These are phyloP conservation scores for Zasmidium cellare DNA, from an alignment of 2,329 filamentous ascomycete species.

Conservation along the genomic window DNA sequence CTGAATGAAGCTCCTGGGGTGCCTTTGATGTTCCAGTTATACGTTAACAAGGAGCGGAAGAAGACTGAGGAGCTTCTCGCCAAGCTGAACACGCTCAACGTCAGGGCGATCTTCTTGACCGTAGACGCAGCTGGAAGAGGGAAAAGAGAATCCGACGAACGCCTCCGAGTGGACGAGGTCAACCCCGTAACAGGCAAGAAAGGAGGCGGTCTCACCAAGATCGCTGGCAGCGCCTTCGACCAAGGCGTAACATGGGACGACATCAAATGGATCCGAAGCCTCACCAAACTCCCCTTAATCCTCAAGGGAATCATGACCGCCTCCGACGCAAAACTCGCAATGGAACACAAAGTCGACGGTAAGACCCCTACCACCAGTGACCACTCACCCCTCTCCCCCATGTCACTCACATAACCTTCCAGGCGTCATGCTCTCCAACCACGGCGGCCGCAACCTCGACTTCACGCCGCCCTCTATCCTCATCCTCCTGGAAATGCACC, in stretches of 20 bases:
- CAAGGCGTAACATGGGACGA: slow-evolving; percentile 53
- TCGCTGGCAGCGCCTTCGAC: slow-evolving; percentile 59
- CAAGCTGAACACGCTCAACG: slow-evolving; percentile 47
- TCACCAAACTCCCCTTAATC: slow-evolving; percentile 27
- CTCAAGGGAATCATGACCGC: slow-evolving; percentile 42
- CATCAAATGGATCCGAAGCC: slow-evolving; percentile 39
- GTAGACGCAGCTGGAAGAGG: slow-evolving; percentile 59
- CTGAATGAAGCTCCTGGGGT: slow-evolving; percentile 25
- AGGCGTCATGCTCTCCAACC: slow-evolving; percentile 43
- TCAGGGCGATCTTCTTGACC: slow-evolving; percentile 59
- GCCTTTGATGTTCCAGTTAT: slow-evolving; percentile 61
- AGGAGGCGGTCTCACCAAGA: slow-evolving; percentile 53
- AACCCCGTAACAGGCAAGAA: slow-evolving; percentile 48
- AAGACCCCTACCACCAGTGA: background rate
- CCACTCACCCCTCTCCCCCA: background rate
- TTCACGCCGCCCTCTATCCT: slow-evolving; percentile 53
- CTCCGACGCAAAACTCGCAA: slow-evolving; percentile 42
- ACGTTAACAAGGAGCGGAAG: slow-evolving; percentile 58
- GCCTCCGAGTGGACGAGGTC: slow-evolving; percentile 26
- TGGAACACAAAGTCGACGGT: slow-evolving; percentile 39
- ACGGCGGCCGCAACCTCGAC: slow-evolving; percentile 44
- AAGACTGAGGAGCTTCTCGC: slow-evolving; percentile 54
- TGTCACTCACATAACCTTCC: too few species aligned
- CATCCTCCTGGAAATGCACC: slow-evolving; percentile 61
- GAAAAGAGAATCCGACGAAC: slow-evolving; percentile 54